These are phyloP conservation scores for Spirogloea muscicola DNA, from an alignment of 139 green algal genomes.

Conservation along the genomic window DNA sequence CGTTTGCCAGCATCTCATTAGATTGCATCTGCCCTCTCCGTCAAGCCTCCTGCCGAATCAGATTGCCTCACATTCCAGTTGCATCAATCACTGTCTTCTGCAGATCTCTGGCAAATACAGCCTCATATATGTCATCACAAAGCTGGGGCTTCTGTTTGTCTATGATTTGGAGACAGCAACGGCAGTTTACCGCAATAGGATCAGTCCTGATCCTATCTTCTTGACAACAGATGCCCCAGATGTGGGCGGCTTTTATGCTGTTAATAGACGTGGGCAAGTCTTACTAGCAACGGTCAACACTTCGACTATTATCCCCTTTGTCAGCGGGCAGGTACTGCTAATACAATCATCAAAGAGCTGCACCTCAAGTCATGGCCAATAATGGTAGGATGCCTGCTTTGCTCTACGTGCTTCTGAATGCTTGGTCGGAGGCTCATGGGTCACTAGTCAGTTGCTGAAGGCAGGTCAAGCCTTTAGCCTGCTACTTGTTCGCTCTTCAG, in stretches of 20 bases:
- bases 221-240: constrained; percentile 66
- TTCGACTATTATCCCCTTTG: constrained; percentile 87
- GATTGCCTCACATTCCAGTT: too few relatives aligned
- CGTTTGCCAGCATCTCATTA: not conserved
- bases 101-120: constrained; percentile 72
- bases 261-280: constrained; percentile 91
- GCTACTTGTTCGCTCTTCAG: too few relatives aligned
- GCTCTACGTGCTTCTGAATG: too few relatives aligned
- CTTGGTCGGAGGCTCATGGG: too few relatives aligned
- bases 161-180: constrained; percentile 96
- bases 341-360: too few relatives aligned
- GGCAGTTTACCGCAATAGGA: constrained; percentile 93
- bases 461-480: too few relatives aligned
- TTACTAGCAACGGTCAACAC: constrained; percentile 89
- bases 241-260: constrained; percentile 82
- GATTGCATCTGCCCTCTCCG: not conserved
- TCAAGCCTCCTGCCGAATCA: not conserved
- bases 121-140: constrained; percentile 94
- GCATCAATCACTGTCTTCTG: too few relatives aligned
- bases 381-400: too few relatives aligned
- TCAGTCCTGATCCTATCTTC: constrained; percentile 96
- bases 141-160: constrained; percentile 97
- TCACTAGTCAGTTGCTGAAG: too few relatives aligned
- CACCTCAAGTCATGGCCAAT: too few relatives aligned
- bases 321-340: constrained; percentile 67